Conservation (phyloP, 495 filamentous ascomycete genomes). For the Tetracladium setigerum region DNA sequence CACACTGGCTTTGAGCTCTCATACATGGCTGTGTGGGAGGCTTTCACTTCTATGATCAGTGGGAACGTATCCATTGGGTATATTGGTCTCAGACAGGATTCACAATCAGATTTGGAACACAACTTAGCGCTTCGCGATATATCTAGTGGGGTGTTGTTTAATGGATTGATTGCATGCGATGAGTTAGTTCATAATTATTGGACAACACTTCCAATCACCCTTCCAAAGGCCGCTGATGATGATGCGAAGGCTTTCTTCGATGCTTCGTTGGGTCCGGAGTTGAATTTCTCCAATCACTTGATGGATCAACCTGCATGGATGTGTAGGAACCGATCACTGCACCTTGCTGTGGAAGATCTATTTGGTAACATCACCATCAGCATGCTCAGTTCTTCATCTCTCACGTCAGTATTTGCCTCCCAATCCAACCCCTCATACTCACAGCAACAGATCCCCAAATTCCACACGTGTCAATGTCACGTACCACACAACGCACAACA, state of each 20-base stretch:
- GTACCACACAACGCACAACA: neutral
- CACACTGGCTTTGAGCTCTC: too few relatives aligned
- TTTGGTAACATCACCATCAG: slow-evolving; percentile 16
- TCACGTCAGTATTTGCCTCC: too few relatives aligned
- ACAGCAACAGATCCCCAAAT: slow-evolving; percentile 1
- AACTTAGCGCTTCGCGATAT: neutral
- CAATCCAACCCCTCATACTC: too few relatives aligned
- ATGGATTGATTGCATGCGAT: neutral
- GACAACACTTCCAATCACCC: neutral
- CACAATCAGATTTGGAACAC: neutral
- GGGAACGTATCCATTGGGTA: neutral
- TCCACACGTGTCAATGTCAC: neutral
- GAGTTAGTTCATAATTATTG: neutral
- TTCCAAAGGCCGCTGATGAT: too few relatives aligned
- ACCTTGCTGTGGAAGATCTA: slow-evolving; percentile 12
- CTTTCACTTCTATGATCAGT: neutral
- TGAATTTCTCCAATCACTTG: slow-evolving; percentile 1
- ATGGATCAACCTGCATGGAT: slow-evolving; percentile 7
- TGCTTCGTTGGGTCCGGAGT: too few relatives aligned
- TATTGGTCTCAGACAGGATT: too few relatives aligned
- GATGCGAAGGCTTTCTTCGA: too few relatives aligned
- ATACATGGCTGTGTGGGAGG: neutral
- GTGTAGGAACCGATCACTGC: slow-evolving; percentile 16
- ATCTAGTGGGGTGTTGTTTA: neutral
- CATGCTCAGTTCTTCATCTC: slow-evolving; percentile 3